Conservation (phyloP, 345 rosid species). For the Sonneratia alba region DNA sequence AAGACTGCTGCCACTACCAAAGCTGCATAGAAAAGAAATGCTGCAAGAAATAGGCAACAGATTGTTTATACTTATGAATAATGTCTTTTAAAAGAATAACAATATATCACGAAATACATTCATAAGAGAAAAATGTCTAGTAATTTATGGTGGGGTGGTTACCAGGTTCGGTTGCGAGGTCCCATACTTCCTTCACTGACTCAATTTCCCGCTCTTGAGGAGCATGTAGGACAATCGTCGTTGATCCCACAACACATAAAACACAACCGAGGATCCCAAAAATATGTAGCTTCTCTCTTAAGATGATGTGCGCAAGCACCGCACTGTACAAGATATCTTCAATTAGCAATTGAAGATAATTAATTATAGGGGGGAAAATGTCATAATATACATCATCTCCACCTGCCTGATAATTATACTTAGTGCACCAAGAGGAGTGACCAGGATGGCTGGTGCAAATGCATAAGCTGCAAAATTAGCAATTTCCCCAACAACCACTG, state of each 20-base stretch:
- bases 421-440: constrained; percentile 97
- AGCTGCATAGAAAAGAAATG: constrained; percentile 78
- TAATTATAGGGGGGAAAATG: neutral
- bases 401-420: constrained; percentile 85
- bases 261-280: constrained; percentile 94
- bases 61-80: neutral
- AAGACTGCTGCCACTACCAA: constrained; percentile 59
- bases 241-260: constrained; percentile 92
- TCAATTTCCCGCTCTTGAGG: constrained; percentile 86
- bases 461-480: constrained; percentile 98
- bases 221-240: constrained; percentile 88
- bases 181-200: constrained; percentile 88
- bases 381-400: neutral
- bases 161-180: constrained; percentile 99
- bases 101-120: neutral
- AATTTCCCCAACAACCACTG: constrained; percentile 95
- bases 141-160: neutral
- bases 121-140: too few relatives aligned
- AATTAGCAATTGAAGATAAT: constrained; percentile 10
- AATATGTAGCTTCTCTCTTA: constrained; percentile 66
- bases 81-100: constrained; percentile 2
- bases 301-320: constrained; percentile 74
- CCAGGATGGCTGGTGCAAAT: constrained; percentile 91
- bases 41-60: constrained; percentile 33
- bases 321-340: constrained; percentile 50